Base-by-base conservation (phyloP, 345 rosid species). In the Balakata baccata region DNA sequence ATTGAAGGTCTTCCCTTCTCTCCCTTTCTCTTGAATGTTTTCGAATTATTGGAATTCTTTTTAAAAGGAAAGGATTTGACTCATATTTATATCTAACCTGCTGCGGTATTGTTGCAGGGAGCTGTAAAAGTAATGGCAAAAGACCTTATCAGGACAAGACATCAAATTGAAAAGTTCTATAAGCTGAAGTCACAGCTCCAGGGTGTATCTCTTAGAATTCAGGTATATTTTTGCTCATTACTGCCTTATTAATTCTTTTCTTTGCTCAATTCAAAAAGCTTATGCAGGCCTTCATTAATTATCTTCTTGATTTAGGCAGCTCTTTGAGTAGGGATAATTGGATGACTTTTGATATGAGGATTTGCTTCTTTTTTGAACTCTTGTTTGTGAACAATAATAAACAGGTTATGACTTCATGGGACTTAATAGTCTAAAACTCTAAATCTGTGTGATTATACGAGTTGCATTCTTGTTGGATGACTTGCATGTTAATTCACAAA, bases 121-220 rank as follows among this genome's bases (percentile, higher is more conserved):
- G 98, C 98, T 72, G 98, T 95, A 51, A 92, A 87, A 82, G 92
- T 95, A 79, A 95, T 95, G 99, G 99, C 99, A 11, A 95, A 95
- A 79, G 99, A 95, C 75, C 97, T 95, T 69, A 92, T 95, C 41
- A 80, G 99, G 83, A 95, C 98, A 1, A 82, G 97, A 3, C 98
- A 92, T 84, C 98, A 95, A 85, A 85, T 95, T 76, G 97, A 92
- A 71, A 95, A 95, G 82, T 92, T 92, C 80, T 91, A 92, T 73
- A 92, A 88, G 81, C 92, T 92, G 61, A 95, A 90, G 79, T 92
- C 99, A 0, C 99, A 95, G 74, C 99, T 95, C 65, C 98, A 92
- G 87, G 99, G 99, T 39, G 97, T 95, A 17, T 90, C 98, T 74
- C 94, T 95, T 17, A 81, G 98, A 84, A 92, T 92, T 71, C 97